Conservation (phyloP, 2,329 filamentous ascomycete genomes). For the Exophiala phaeomuriformis region DNA sequence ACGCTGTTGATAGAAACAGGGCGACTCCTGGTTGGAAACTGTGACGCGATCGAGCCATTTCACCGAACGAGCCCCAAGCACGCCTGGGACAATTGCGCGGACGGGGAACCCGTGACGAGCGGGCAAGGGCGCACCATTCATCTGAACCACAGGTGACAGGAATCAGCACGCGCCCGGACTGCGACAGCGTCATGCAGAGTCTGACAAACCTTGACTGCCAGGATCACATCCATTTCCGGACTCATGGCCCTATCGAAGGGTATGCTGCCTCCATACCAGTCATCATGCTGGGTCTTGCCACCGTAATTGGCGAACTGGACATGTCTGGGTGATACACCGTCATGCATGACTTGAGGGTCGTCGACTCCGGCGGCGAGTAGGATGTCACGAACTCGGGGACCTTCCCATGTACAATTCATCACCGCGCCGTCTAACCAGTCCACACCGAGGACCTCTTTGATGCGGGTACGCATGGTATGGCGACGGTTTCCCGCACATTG, state of each 20-base stretch:
- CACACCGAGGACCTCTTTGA: slow-evolving; percentile 53
- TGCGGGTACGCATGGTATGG: slow-evolving; percentile 53
- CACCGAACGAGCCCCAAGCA: slow-evolving; percentile 48
- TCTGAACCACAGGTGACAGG: slow-evolving; percentile 29
- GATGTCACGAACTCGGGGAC: slow-evolving; percentile 48
- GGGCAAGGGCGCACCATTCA: slow-evolving; percentile 45
- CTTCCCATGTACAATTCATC: slow-evolving; percentile 54
- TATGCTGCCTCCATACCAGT: slow-evolving; percentile 53
- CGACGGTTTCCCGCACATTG: slow-evolving; percentile 56
- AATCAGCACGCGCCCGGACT: slow-evolving; percentile 4
- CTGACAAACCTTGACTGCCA: slow-evolving; percentile 41
- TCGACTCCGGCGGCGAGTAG: slow-evolving; percentile 42
- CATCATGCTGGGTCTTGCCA: slow-evolving; percentile 48
- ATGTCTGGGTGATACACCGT: slow-evolving; percentile 34
- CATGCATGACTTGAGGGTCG: slow-evolving; percentile 25
- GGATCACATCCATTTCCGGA: slow-evolving; percentile 40
- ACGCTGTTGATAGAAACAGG: slow-evolving; percentile 51
- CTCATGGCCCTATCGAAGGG: slow-evolving; percentile 42
- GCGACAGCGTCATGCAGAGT: neutral
- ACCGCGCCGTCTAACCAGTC: slow-evolving; percentile 56
- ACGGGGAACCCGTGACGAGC: slow-evolving; percentile 48
- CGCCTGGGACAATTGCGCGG: slow-evolving; percentile 46
- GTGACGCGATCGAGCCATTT: slow-evolving; percentile 52
- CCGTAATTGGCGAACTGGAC: slow-evolving; percentile 52
- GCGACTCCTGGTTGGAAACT: slow-evolving; percentile 45